A percentile compares a stretch with the other conserved stretches of the same genome.
These are phyloP conservation scores for Pseudocercospora macadamiae DNA, from an alignment of 2,329 filamentous ascomycete genomes.

Conservation along the genomic window DNA sequence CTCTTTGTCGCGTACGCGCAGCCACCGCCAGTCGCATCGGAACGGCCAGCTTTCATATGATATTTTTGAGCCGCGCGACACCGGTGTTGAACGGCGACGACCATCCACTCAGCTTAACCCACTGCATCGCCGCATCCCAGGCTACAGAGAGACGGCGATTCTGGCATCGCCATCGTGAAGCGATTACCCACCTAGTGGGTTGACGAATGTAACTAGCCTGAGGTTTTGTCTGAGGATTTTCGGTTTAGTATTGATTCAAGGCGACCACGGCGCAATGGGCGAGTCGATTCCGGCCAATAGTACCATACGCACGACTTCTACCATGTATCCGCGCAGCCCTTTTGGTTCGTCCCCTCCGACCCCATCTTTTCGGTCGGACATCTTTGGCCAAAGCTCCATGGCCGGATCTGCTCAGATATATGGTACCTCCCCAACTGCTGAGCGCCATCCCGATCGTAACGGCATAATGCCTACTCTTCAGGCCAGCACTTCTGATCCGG, in stretches of 20 bases:
- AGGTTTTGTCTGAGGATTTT: not conserved
- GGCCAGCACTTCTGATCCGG: constrained; percentile 31
- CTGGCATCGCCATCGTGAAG: not conserved
- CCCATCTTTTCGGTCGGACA: constrained; percentile 37
- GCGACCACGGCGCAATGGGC: constrained; percentile 23
- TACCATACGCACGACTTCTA: constrained; percentile 15
- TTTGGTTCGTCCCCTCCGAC: constrained; percentile 29
- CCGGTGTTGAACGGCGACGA: constrained; percentile 10
- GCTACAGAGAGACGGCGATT: not conserved
- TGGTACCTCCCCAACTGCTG: constrained; percentile 45
- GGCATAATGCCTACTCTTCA: constrained; percentile 34
- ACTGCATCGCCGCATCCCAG: not conserved
- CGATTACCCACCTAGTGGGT: constrained; percentile 13
- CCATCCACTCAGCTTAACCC: not conserved
- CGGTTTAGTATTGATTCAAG: constrained; percentile 8
- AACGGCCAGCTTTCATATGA: constrained; percentile 16
- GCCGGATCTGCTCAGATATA: constrained; percentile 40
- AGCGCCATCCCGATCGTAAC: constrained; percentile 45
- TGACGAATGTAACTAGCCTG: constrained; percentile 12
- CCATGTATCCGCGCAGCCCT: constrained; percentile 25
- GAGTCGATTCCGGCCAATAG: constrained; percentile 21
- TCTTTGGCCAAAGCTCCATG: constrained; percentile 38
- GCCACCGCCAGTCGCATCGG: constrained; percentile 9
- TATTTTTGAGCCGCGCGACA: constrained; percentile 1
- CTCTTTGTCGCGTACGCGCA: constrained; percentile 7